Percentiles rank a stretch among this genome's conserved stretches.
Conservation (phyloP, 768 basidiomycete genomes). For the Tephrocybe sp. region DNA sequence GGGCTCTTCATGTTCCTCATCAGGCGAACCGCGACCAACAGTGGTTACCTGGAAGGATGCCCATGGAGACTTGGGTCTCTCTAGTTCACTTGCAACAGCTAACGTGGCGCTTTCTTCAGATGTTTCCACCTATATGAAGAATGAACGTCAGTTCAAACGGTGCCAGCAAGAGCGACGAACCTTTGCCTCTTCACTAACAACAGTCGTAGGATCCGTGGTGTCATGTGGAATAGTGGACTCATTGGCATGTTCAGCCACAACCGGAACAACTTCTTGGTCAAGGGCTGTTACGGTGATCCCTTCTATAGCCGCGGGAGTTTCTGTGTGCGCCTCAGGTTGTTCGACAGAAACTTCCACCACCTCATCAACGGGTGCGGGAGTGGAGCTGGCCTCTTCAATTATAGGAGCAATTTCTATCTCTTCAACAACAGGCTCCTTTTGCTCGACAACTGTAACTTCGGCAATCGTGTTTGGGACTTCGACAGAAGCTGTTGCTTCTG, state of each 20-base stretch:
- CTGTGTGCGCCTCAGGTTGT: neutral
- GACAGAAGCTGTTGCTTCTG: neutral
- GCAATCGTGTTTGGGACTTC: neutral
- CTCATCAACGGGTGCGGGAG: neutral
- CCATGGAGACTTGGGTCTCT: constrained; percentile 52
- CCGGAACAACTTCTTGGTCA: no score
- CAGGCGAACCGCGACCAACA: constrained; percentile 28
- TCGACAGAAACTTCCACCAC: neutral
- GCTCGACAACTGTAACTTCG: neutral
- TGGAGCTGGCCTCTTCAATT: neutral
- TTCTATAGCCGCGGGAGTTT: neutral
- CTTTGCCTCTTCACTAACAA: no score
- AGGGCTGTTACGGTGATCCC: no score
- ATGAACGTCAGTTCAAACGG: no score
- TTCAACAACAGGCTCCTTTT: neutral
- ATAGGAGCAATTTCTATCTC: neutral
- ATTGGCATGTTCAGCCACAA: no score
- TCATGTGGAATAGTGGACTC: no score
- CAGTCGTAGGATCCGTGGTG: no score
- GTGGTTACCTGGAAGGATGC: constrained; percentile 54
- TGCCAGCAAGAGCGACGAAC: no score
- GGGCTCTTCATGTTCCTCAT: constrained; percentile 16
- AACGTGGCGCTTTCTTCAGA: neutral
- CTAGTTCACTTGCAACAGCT: constrained; percentile 23
- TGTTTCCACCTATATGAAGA: neutral